A percentile compares a stretch with the other conserved stretches of the same genome.
phyloP scores from a whole-genome alignment of 768 basidiomycete genomes.

The Amanita thiersii region DNA sequence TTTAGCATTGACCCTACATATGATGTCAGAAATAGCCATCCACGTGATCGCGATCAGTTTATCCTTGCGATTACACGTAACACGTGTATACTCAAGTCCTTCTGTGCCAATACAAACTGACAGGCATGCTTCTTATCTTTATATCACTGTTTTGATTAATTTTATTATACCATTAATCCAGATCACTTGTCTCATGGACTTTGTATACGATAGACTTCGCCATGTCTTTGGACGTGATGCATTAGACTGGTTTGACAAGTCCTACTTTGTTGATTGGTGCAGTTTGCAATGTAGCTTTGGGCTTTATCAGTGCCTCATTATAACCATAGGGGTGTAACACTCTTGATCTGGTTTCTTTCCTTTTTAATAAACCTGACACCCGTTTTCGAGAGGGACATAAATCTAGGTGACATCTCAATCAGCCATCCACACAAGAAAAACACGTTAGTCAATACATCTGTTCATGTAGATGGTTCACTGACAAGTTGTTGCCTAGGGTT shows the following conservation, averaged over 20 bases:
- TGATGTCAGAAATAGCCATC: background rate
- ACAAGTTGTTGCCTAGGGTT: constrained; percentile 27
- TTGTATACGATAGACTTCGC: background rate
- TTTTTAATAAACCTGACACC: constrained; percentile 26
- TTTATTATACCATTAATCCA: too few relatives aligned
- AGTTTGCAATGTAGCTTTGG: background rate
- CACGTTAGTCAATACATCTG: constrained; percentile 32
- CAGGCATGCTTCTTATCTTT: too few relatives aligned
- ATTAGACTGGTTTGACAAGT: constrained; percentile 33
- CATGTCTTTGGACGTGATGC: constrained; percentile 27
- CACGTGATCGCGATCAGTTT: background rate
- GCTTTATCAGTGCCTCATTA: background rate
- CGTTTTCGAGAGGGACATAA: constrained; percentile 44
- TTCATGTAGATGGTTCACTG: background rate
- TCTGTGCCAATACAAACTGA: too few relatives aligned
- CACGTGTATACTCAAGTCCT: too few relatives aligned
- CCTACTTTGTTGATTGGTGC: constrained; percentile 51
- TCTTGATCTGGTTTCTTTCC: constrained; percentile 34
- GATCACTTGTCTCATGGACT: too few relatives aligned
- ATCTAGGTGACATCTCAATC: constrained; percentile 42
- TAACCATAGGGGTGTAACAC: constrained; percentile 25
- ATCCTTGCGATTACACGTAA: too few relatives aligned
- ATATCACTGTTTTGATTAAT: too few relatives aligned
- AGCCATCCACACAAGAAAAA: constrained; percentile 39
- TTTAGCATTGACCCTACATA: too few relatives aligned